phyloP scores from a whole-genome alignment of 2,329 filamentous ascomycete genomes.

The Intubia oerlemansii region DNA sequence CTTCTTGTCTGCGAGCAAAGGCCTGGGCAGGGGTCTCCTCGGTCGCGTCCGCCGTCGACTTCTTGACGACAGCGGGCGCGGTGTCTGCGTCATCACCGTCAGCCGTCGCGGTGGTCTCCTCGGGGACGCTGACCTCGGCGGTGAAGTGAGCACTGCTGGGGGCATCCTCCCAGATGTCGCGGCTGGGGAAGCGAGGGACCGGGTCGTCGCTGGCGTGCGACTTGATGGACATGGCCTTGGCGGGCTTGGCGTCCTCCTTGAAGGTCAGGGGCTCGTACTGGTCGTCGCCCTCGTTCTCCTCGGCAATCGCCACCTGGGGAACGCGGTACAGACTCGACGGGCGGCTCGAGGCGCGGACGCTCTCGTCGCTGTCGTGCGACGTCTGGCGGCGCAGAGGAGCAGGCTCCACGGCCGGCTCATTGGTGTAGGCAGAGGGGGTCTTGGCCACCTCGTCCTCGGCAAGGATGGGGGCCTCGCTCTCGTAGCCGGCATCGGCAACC shows the following conservation, averaged over 20 bases:
- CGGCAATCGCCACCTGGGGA: constrained; percentile 38
- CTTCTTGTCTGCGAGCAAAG: constrained; percentile 45
- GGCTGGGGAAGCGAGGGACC: constrained; percentile 58
- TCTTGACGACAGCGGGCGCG: constrained; percentile 15
- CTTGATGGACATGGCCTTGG: constrained; percentile 16
- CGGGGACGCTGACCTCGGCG: constrained; percentile 69
- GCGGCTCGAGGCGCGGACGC: constrained; percentile 25
- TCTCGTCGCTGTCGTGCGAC: constrained; percentile 29
- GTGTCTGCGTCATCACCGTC: constrained; percentile 10
- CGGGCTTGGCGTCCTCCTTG: constrained; percentile 50
- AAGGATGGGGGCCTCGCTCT: constrained; percentile 59
- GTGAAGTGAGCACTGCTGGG: constrained; percentile 64
- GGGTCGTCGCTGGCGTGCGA: constrained; percentile 28
- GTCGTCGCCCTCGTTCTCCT: constrained; percentile 52
- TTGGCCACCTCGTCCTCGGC: constrained; percentile 75
- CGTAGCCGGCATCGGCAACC: constrained; percentile 22
- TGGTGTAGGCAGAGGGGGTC: constrained; percentile 41
- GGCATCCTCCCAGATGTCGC: constrained; percentile 93
- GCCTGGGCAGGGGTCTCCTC: constrained; percentile 40
- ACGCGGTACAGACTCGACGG: constrained; percentile 35
- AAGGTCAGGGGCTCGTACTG: constrained; percentile 89
- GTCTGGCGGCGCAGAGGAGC: constrained; percentile 40
- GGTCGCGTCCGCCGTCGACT: too few species aligned
- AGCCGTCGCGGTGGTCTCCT: constrained; percentile 20
- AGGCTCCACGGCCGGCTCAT: constrained; percentile 68